Evolutionary conservation across 805 yeast genomes (phyloP).

Genomic region (Lipomyces sp.): DNA sequence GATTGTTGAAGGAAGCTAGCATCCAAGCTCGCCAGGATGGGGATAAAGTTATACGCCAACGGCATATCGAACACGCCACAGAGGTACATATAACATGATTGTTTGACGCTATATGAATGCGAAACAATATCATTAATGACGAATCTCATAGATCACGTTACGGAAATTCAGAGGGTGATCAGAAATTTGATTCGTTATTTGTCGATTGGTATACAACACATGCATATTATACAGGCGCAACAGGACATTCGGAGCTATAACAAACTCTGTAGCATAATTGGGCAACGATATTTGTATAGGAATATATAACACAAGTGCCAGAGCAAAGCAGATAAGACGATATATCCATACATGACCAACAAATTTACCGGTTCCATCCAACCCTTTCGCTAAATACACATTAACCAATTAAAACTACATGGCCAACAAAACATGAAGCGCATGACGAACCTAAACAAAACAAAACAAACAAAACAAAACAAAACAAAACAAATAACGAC

Average conservation of each 20-base stretch:
- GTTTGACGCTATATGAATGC: background rate
- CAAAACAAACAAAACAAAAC: slow-evolving; percentile 15
- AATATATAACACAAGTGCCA: background rate
- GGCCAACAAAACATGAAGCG: background rate
- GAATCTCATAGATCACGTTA: slow-evolving; percentile 9
- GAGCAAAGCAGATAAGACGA: background rate
- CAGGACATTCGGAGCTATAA: background rate
- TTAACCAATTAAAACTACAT: background rate
- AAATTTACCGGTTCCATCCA: background rate
- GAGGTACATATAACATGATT: slow-evolving; percentile 7
- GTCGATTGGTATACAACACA: background rate
- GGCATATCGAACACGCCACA: slow-evolving; percentile 31
- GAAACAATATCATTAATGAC: background rate
- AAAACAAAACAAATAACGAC: slow-evolving; percentile 12
- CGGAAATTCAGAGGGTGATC: slow-evolving; percentile 21
- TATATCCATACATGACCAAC: background rate
- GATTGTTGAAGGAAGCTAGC: slow-evolving; percentile 24
- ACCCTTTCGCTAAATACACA: background rate
- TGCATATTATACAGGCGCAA: too few relatives aligned
- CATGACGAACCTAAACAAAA: slow-evolving; percentile 14
- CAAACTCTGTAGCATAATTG: background rate
- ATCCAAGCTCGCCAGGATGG: slow-evolving; percentile 32
- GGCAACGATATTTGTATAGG: background rate
- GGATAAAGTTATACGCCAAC: slow-evolving; percentile 21
- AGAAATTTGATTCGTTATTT: background rate